Percentiles rank a stretch among this genome's conserved stretches.
These are phyloP conservation scores for Phoenix roebelenii DNA, from an alignment of 176 grass and related monocot species.

Conservation along the genomic window DNA sequence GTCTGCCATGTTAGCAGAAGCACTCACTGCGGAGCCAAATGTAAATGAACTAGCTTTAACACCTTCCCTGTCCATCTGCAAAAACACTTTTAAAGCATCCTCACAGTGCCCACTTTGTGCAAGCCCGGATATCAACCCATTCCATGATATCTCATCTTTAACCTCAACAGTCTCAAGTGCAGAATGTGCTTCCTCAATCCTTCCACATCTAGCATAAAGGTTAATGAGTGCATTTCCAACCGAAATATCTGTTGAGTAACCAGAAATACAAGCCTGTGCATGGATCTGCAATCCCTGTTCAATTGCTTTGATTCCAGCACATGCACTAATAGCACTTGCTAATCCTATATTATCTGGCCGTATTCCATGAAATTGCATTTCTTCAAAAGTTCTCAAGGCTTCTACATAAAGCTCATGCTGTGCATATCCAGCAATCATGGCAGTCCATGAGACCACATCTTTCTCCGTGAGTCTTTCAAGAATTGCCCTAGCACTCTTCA, in stretches of 20 bases:
- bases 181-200: slow-evolving; percentile 39
- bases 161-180: slow-evolving; percentile 30
- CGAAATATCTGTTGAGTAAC: slow-evolving; percentile 51
- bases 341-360: slow-evolving; percentile 64
- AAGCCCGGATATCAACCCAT: slow-evolving; percentile 61
- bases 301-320: slow-evolving; percentile 62
- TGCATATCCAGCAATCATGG: slow-evolving; percentile 65
- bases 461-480: slow-evolving; percentile 43
- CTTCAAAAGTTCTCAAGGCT: slow-evolving; percentile 47
- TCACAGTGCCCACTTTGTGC: slow-evolving; percentile 56
- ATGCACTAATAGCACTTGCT: slow-evolving; percentile 58
- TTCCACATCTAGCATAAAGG: slow-evolving; percentile 65
- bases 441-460: slow-evolving; percentile 74
- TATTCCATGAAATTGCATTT: slow-evolving; percentile 51
- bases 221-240: slow-evolving; percentile 58
- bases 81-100: slow-evolving; percentile 49
- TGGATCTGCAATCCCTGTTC: slow-evolving; percentile 30
- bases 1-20: slow-evolving; percentile 58
- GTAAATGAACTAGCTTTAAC: slow-evolving; percentile 45
- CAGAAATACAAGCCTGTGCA: slow-evolving; percentile 35
- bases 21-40: slow-evolving; percentile 58
- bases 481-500: slow-evolving; percentile 38
- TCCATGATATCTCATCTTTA: slow-evolving; percentile 70
- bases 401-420: slow-evolving; percentile 49
- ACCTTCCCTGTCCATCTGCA: slow-evolving; percentile 45